phyloP scores from a whole-genome alignment of 345 rosid species.

The Brassica nigra region DNA sequence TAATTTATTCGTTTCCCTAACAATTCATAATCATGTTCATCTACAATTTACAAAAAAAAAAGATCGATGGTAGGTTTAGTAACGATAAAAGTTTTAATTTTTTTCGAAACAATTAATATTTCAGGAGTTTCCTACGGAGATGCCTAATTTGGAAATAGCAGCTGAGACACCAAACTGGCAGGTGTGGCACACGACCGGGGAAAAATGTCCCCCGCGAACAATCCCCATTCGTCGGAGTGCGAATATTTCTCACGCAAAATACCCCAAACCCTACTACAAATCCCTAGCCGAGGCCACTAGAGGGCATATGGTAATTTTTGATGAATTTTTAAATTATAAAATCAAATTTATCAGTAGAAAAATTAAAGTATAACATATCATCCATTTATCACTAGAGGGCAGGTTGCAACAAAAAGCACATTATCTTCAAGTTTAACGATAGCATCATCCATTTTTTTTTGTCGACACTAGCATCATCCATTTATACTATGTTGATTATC shows the following conservation, averaged over 20 bases:
- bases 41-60: background rate
- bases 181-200: background rate
- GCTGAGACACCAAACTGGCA: background rate
- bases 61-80: background rate
- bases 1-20: background rate
- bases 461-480: too few species aligned
- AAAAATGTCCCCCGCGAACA: background rate
- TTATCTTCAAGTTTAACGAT: background rate
- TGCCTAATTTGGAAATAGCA: background rate
- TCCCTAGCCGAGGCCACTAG: background rate
- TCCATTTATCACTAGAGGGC: background rate
- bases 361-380: background rate
- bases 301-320: background rate
- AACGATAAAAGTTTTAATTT: background rate
- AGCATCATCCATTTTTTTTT: background rate
- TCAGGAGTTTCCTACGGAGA: background rate
- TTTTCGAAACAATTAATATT: background rate
- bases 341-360: background rate
- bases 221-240: background rate
- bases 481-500: background rate
- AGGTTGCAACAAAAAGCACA: background rate
- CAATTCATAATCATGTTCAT: background rate
- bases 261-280: background rate
- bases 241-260: background rate
- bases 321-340: too few species aligned